Conservation (phyloP, 1,284 basidiomycete species). For the Inonotus obliquus region DNA sequence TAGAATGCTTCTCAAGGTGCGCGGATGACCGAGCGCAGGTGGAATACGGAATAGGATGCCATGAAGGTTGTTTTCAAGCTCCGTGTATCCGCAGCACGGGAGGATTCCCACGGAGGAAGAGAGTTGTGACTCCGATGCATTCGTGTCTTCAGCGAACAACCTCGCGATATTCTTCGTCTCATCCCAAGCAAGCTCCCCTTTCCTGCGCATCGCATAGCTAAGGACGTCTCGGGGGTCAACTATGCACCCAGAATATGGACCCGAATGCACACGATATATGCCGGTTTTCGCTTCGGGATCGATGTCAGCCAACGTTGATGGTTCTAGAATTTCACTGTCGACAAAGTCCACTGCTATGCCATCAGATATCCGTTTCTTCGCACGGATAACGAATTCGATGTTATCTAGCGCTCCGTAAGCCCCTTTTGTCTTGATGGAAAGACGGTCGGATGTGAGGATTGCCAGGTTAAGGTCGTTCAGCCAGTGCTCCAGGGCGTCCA, state of each 20-base stretch:
- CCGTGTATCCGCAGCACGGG: neutral
- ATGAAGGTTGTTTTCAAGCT: neutral
- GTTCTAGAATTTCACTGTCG: neutral
- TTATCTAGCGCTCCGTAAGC: neutral
- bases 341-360: neutral
- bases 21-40: neutral
- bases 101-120: constrained; percentile 1
- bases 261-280: neutral
- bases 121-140: neutral
- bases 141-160: neutral
- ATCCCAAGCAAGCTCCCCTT: neutral
- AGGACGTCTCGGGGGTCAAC: constrained; percentile 1
- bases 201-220: neutral
- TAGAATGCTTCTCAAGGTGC: constrained; percentile 1
- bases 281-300: neutral
- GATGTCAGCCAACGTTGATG: neutral
- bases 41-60: neutral
- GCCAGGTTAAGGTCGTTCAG: neutral
- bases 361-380: neutral
- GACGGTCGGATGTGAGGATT: neutral
- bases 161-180: neutral
- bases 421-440: neutral
- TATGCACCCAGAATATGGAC: constrained; percentile 5
- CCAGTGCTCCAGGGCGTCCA: neutral
- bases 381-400: neutral